Base-by-base conservation (phyloP, 2,329 filamentous ascomycete genomes). In the Xylariaceae sp. region DNA sequence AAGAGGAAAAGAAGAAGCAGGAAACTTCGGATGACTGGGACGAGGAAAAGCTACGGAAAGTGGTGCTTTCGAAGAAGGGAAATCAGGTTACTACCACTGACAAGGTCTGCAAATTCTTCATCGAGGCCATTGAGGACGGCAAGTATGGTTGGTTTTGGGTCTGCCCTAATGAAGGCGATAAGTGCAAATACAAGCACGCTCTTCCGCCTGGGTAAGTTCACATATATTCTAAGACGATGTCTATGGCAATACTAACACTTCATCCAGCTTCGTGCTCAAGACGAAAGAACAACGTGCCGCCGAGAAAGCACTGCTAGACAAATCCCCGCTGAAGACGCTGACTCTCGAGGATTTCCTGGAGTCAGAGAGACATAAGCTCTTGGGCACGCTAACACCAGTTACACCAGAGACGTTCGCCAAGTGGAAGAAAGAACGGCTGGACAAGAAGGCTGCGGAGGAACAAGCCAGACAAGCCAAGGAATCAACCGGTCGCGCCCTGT, bases 121-220 rank as follows among this genome's bases (percentile, higher is more conserved):
- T 97, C 70, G 86, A 92, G 63, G 94, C 94, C 22, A 94, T 99
- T 59, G 94, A 99, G 74, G 94, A 99, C 69, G 89, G 91, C 66
- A 99, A 97, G 74, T 99, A 99, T 67, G 94, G 94, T 59, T 99
- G 94, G 94, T 97, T 99, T 75, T 99, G 94, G 94, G 80, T 85
- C 55, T 99, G 94, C 80, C 94, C 94, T 44, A 97, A 97, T 68
- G 92, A 91, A 61, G 92, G 89, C 60, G 88, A 99, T 70, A 89
- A 96, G 74, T 99, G 94, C 87, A 97, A 94, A 87, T 99, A 99
- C 71, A 92, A 88, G 74, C 94, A 99, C 72, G 91, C 88, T 67
- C 80, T 99, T 65, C 94, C 95, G 64, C 88, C 92, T 67, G 94
- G 94, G 89, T 95, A 83, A 68, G 88, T 83, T 36, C 1, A 22